Evolutionary conservation across 2,329 filamentous ascomycete genomes (phyloP), one percentile per base, ranked within the genome.

Genomic region (Acephala macrosclerotiorum): DNA sequence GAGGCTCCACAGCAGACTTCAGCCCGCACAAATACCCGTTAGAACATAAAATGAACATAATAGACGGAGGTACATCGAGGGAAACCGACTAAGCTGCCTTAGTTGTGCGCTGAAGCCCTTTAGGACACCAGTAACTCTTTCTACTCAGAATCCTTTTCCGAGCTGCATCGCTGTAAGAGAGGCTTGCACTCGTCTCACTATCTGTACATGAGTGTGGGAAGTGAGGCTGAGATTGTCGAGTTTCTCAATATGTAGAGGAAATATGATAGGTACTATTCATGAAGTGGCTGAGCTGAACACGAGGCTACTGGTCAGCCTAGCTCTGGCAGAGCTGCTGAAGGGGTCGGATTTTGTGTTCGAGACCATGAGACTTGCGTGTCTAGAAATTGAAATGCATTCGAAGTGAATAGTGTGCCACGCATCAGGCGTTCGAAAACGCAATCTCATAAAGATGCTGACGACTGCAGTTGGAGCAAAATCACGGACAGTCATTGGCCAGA

Each of bases 241-340:
- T 12, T 5, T 4, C 38, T 16, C 4, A 42, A 14, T 4, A 16
- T 29, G 6, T 7, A 18, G 42, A 20, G 14, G 12, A 47, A 18
- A 47, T 2, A 47, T 47, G n/a, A 29, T 3, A 26, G 47, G 25
- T 51, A 12, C 47, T 26, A 29, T 26, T 51, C 12, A 5, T 18
- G 22, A 51, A 14, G 47, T 51, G 47, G 47, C 47, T 51, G 22
- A 51, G 22, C 47, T 51, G 47, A 51, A 51, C 11, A 20, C 47
- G 16, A 26, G 47, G 47, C 22, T 51, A 51, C 22, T 22, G 45
- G 25, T 25, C n/a, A 25, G 45, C 45, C 7, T 25, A 49, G 45
- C n/a, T 22, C 3, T 25, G 22, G 7, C n/a, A 49, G 45, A 42
- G 7, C 16, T 16, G 45, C 45, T 51, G 25, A 51, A 51, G 11